Conservation (phyloP, 2,329 filamentous ascomycete genomes). For the Fusarium sublunatum region DNA sequence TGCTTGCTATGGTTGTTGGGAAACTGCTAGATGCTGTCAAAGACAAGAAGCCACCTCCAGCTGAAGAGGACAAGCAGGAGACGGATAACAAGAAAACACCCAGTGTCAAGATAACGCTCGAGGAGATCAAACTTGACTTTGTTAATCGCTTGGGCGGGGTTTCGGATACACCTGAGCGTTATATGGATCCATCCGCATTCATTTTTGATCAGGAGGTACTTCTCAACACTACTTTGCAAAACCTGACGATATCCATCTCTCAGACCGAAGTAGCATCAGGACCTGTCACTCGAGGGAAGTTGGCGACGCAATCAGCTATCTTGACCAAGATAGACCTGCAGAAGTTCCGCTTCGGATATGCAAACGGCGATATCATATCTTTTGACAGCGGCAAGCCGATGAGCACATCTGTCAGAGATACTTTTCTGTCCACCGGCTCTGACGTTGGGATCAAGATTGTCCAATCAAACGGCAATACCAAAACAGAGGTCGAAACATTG, state of each 20-base stretch:
- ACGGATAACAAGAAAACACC: slow-evolving; percentile 40
- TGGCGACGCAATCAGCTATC: slow-evolving; percentile 45
- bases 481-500: slow-evolving; percentile 77
- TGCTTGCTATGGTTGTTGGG: slow-evolving; percentile 63
- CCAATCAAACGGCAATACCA: slow-evolving; percentile 57
- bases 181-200: slow-evolving; percentile 55
- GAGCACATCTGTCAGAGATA: slow-evolving; percentile 69
- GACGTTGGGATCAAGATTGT: slow-evolving; percentile 67
- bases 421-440: slow-evolving; percentile 66
- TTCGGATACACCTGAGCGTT: slow-evolving; percentile 61
- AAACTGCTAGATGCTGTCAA: slow-evolving; percentile 62
- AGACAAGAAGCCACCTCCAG: slow-evolving; percentile 24
- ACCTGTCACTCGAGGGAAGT: slow-evolving; percentile 17
- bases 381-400: slow-evolving; percentile 69
- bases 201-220: slow-evolving; percentile 63
- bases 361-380: slow-evolving; percentile 70
- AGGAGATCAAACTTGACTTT: slow-evolving; percentile 66
- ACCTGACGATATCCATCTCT: slow-evolving; percentile 52
- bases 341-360: slow-evolving; percentile 72
- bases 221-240: slow-evolving; percentile 61
- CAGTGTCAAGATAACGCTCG: slow-evolving; percentile 58
- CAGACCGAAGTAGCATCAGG: slow-evolving; percentile 31
- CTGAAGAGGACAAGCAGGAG: slow-evolving; percentile 24
- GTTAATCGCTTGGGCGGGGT: slow-evolving; percentile 65
- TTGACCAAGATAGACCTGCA: slow-evolving; percentile 60